Base-by-base conservation (phyloP, 148 eudicot species). In the Cornus controversa region DNA sequence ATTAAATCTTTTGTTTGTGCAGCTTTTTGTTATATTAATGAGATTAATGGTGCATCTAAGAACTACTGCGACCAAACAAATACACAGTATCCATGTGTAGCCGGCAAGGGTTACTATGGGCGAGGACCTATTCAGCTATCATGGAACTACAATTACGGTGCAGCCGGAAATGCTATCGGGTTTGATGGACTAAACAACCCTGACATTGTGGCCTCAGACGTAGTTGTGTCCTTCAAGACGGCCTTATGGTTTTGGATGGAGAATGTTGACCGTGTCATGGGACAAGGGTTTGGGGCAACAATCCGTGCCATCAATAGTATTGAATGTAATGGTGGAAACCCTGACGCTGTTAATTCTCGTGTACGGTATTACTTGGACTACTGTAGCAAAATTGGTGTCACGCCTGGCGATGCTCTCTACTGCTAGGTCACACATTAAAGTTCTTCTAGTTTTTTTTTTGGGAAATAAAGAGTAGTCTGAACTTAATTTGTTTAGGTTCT, bases 161-260 rank as follows among this genome's bases (percentile, higher is more conserved):
- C 83, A 0, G 84, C 85, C 24, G 85, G 87, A 26, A 67, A 75
- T 16, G 64, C 22, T 63, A 66, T 87, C 3, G 82, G 82, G 9
- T 63, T 84, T 22, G 82, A 87, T 53, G 69, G 78, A 57, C 63
- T 84, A n/a, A 82, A 75, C 67, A 53, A 82, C 36, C 97, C 92
- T 0, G 90, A 87, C 29, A 85, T 54, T 0, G 92, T 89, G 37
- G 89, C 89, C 31, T 80, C 67, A 13, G 87, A 92, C 50, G 60
- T 77, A 0, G 75, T 77, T 22, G 74, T 85, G 15, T 78, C 97
- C 23, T 93, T 89, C 84, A 85, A 86, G 75, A 72, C 92, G 0
- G 78, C 89, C 15, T 31, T 92, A 37, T 92, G 97, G 97, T 92
- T 50, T 57, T 90, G 91, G 94, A 85, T 75, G 84, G 78, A 27